phyloP scores from a whole-genome alignment of 1,139 yeast genomes.

The Taphrina communis region DNA sequence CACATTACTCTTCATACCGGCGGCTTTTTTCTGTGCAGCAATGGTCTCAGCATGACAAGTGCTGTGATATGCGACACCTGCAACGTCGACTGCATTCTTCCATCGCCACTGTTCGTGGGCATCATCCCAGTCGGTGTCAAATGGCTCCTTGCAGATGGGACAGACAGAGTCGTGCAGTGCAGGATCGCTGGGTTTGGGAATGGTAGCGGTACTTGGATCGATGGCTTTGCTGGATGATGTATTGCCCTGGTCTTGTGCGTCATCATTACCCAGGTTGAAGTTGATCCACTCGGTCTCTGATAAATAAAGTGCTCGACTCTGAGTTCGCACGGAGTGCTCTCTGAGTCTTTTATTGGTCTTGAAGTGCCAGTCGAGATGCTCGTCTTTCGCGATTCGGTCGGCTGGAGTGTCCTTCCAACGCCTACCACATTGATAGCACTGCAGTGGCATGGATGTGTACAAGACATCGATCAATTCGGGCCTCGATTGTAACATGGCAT shows the following conservation, averaged over 20 bases:
- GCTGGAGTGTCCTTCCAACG: slow-evolving; percentile 70
- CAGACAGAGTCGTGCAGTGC: slow-evolving; percentile 75
- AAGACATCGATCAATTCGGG: slow-evolving; percentile 53
- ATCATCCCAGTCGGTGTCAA: slow-evolving; percentile 82
- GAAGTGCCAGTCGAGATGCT: slow-evolving; percentile 95
- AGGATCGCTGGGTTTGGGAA: slow-evolving; percentile 70
- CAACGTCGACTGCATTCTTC: slow-evolving; percentile 73
- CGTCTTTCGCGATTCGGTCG: slow-evolving; percentile 61
- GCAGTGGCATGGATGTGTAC: slow-evolving; percentile 70
- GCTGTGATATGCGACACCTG: slow-evolving; percentile 80
- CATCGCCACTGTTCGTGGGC: slow-evolving; percentile 96
- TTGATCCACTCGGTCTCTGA: slow-evolving; percentile 56
- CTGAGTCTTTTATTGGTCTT: slow-evolving; percentile 82
- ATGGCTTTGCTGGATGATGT: slow-evolving; percentile 37
- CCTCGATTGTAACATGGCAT: slow-evolving; percentile 47
- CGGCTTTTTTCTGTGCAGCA: slow-evolving; percentile 24
- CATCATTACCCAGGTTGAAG: slow-evolving; percentile 47
- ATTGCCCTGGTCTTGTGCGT: slow-evolving; percentile 43
- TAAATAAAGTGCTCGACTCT: slow-evolving; percentile 83
- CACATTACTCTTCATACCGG: background rate
- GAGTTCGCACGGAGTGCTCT: slow-evolving; percentile 57
- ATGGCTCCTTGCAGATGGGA: slow-evolving; percentile 83
- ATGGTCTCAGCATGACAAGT: slow-evolving; percentile 78
- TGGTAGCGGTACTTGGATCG: slow-evolving; percentile 47
- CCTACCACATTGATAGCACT: slow-evolving; percentile 89